These are phyloP conservation scores for Cucurbita moschata DNA, from an alignment of 306 rosid genomes.

Conservation along the genomic window DNA sequence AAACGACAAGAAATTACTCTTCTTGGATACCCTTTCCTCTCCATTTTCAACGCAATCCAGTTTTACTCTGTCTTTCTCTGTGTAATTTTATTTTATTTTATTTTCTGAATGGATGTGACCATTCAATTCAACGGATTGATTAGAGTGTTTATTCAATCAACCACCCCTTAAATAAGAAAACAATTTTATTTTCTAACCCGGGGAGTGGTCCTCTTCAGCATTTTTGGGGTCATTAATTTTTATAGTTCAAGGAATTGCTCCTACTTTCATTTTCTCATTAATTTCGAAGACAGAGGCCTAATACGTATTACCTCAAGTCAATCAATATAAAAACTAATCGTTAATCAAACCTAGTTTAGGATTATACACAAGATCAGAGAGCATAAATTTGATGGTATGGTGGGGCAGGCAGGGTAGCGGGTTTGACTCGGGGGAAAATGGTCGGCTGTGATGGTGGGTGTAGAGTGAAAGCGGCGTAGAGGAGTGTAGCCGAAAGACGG, in stretches of 20 bases:
- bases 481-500: background rate
- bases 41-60: background rate
- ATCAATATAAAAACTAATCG: too few species aligned
- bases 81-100: background rate
- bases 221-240: background rate
- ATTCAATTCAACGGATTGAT: background rate
- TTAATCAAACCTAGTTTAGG: background rate
- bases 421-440: background rate
- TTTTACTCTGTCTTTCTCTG: background rate
- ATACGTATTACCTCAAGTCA: background rate
- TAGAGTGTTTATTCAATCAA: background rate
- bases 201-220: background rate
- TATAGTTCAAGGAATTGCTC: background rate
- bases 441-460: background rate
- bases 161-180: background rate
- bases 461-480: background rate
- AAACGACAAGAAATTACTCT: background rate
- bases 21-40: background rate
- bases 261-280: background rate
- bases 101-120: background rate
- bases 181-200: background rate
- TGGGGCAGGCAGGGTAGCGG: background rate
- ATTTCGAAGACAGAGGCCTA: background rate
- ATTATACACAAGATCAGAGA: background rate
- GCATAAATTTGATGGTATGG: background rate